Conservation (phyloP, 1,139 yeast species). For the Tardiomyces digboiensis region DNA sequence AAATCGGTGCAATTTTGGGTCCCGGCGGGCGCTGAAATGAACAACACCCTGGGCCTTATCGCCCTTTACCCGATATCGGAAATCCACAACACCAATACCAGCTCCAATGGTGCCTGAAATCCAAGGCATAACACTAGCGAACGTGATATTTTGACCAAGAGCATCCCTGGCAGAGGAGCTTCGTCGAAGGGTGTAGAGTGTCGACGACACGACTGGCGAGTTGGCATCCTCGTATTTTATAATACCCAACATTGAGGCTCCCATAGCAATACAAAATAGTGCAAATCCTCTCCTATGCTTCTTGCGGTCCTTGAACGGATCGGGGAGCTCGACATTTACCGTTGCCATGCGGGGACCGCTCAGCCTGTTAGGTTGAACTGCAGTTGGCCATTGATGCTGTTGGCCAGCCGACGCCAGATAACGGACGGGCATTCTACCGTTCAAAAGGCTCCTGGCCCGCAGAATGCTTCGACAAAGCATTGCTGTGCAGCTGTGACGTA, state of each 20-base stretch:
- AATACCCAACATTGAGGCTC: slow-evolving; percentile 55
- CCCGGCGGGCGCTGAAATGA: slow-evolving; percentile 27
- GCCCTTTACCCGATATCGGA: slow-evolving; percentile 65
- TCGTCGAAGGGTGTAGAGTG: slow-evolving; percentile 76
- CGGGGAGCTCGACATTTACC: slow-evolving; percentile 34
- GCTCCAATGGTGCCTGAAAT: slow-evolving; percentile 77
- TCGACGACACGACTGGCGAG: slow-evolving; percentile 83
- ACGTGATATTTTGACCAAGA: slow-evolving; percentile 70
- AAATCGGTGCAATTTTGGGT: slow-evolving; percentile 19
- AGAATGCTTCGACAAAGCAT: too few relatives aligned
- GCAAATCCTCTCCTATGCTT: slow-evolving; percentile 45
- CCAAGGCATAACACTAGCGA: slow-evolving; percentile 75
- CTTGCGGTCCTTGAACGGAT: slow-evolving; percentile 52
- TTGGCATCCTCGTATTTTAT: slow-evolving; percentile 89
- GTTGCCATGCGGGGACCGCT: slow-evolving; percentile 9
- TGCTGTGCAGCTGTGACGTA: too few relatives aligned
- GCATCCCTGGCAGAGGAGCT: slow-evolving; percentile 53
- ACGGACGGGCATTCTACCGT: too few relatives aligned
- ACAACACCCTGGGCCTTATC: slow-evolving; percentile 23
- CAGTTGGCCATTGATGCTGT: too few relatives aligned
- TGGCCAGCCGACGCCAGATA: too few relatives aligned
- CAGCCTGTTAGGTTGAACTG: too few relatives aligned
- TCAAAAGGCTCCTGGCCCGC: too few relatives aligned
- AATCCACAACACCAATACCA: slow-evolving; percentile 70
- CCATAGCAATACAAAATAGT: slow-evolving; percentile 55